A percentile compares a stretch with the other conserved stretches of the same genome.
phyloP scores from a whole-genome alignment of 1,284 basidiomycete genomes.

The Irpex rosettiformis region DNA sequence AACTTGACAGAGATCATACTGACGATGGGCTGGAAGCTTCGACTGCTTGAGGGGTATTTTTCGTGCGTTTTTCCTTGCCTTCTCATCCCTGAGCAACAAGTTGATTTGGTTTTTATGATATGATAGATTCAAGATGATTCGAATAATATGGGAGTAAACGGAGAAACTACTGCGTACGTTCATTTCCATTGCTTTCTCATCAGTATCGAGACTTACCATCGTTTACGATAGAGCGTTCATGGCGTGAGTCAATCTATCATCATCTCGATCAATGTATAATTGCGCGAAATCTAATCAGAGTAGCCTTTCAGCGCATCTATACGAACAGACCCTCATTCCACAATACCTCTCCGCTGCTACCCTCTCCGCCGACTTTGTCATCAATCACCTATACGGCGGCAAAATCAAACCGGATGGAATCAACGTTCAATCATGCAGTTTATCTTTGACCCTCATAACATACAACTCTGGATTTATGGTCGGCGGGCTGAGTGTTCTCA shows the following conservation, averaged over 20 bases:
- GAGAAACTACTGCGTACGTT: background rate
- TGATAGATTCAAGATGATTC: background rate
- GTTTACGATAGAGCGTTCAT: background rate
- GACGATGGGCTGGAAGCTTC: no score
- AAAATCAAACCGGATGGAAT: background rate
- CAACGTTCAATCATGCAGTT: background rate
- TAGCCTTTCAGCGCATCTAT: background rate
- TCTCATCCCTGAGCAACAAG: background rate
- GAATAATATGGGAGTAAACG: background rate
- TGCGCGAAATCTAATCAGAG: constrained; percentile 5
- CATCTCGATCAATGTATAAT: background rate
- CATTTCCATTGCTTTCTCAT: background rate
- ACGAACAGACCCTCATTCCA: background rate
- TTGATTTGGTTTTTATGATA: background rate
- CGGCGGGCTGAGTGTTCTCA: background rate
- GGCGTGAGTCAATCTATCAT: background rate
- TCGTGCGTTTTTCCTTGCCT: background rate
- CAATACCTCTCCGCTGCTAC: background rate
- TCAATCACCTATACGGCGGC: background rate
- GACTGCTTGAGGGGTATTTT: constrained; percentile 5
- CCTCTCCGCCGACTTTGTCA: background rate
- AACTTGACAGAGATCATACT: no score
- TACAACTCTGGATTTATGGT: background rate
- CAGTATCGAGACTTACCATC: background rate
- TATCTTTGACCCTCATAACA: background rate